phyloP scores from a whole-genome alignment of 208 protist genomes.

The Trypanosoma cruzi region DNA sequence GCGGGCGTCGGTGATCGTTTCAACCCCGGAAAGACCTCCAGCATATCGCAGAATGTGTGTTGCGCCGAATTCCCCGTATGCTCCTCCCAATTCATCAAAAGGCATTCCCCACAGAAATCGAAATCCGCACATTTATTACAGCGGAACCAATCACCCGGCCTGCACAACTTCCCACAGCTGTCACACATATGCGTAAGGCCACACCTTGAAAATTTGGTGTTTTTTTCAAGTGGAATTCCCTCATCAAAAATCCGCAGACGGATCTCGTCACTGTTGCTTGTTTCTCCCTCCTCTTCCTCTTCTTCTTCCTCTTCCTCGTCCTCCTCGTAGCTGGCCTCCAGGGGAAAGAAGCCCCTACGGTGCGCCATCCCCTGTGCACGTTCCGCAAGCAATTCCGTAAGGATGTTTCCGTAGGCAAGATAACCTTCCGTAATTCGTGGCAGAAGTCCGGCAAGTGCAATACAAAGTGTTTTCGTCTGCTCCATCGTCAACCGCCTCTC shows the following conservation, averaged over 20 bases:
- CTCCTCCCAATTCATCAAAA: conserved; percentile 47
- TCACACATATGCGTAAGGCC: conserved; percentile 57
- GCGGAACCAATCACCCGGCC: conserved; percentile 72
- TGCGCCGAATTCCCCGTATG: conserved; percentile 30
- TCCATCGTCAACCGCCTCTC: conserved; percentile 40
- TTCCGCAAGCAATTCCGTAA: conserved; percentile 19
- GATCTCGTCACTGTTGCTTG: conserved; percentile 43
- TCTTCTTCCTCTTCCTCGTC: conserved; percentile 32
- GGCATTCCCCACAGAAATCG: conserved; percentile 74
- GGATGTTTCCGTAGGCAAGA: conserved; percentile 37
- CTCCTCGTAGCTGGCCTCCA: conserved; percentile 19
- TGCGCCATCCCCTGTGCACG: conserved; percentile 13
- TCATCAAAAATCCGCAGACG: conserved; percentile 32
- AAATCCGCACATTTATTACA: conserved; percentile 80
- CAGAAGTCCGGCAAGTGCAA: conserved; percentile 43
- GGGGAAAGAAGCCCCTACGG: conserved; percentile 5
- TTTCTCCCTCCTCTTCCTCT: conserved; percentile 38
- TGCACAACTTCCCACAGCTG: conserved; percentile 47
- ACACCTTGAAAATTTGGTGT: conserved; percentile 32
- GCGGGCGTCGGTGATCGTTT: not conserved
- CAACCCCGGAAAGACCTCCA: conserved; percentile 8
- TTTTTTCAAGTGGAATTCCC: conserved; percentile 41
- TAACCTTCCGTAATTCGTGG: conserved; percentile 39
- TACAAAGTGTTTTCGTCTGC: conserved; percentile 46
- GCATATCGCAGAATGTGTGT: conserved; percentile 84